Evolutionary conservation across 1,139 yeast genomes (phyloP).

Genomic region (Hemisphaericaspora lyxosophila): DNA sequence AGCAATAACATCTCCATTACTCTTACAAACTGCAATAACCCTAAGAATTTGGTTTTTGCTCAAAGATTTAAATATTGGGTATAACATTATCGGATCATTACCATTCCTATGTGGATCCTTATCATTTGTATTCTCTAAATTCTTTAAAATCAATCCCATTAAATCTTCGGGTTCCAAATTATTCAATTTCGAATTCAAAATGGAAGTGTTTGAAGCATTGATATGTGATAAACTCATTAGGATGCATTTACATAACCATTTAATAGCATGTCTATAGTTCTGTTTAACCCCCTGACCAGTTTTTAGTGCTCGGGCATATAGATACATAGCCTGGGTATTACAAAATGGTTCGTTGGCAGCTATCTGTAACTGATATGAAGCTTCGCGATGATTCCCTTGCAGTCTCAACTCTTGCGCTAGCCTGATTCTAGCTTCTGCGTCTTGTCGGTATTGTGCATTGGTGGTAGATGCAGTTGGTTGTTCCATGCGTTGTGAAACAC

Average conservation of each 20-base stretch:
- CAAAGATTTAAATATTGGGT: constrained; percentile 26
- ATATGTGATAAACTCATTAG: constrained; percentile 15
- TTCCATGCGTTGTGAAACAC: constrained; percentile 5
- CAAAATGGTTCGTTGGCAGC: constrained; percentile 61
- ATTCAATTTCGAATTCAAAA: constrained; percentile 25
- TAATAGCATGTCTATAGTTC: constrained; percentile 56
- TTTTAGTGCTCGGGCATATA: constrained; percentile 68
- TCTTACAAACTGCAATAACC: constrained; percentile 25
- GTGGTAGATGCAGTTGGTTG: constrained; percentile 6
- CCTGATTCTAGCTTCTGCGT: constrained; percentile 46
- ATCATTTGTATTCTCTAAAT: constrained; percentile 19
- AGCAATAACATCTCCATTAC: constrained; percentile 31
- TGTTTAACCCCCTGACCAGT: constrained; percentile 71
- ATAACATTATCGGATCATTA: constrained; percentile 30
- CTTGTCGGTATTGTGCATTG: background rate
- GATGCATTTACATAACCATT: constrained; percentile 56
- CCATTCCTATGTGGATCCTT: constrained; percentile 21
- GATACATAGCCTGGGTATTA: constrained; percentile 61
- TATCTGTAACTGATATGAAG: constrained; percentile 65
- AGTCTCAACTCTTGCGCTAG: constrained; percentile 56
- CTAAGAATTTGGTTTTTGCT: constrained; percentile 29
- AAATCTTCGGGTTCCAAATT: constrained; percentile 33
- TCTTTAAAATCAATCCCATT: constrained; percentile 25
- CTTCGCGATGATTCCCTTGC: constrained; percentile 63
- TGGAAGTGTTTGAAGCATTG: constrained; percentile 5